Conservation (phyloP, 2,329 filamentous ascomycete genomes). For the Exophiala alcalophila region DNA sequence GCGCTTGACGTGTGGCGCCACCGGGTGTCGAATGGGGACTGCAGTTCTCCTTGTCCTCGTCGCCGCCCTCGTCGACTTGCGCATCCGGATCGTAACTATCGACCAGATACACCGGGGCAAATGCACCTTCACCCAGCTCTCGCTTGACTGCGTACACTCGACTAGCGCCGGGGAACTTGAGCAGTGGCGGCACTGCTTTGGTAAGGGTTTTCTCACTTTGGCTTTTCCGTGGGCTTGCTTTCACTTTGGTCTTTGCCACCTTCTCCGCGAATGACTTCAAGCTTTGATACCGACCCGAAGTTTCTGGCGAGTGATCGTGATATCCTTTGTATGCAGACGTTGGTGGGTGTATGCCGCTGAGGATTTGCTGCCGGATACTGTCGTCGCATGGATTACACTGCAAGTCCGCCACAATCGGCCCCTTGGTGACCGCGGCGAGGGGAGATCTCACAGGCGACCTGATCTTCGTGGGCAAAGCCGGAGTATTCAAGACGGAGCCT, state of each 20-base stretch:
- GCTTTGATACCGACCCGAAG: constrained; percentile 66
- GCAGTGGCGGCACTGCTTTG: constrained; percentile 57
- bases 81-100: constrained; percentile 62
- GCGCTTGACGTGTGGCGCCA: constrained; percentile 52
- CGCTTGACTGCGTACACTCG: constrained; percentile 74
- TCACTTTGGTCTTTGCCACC: constrained; percentile 46
- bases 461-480: constrained; percentile 25
- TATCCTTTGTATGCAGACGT: constrained; percentile 75
- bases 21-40: constrained; percentile 40
- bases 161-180: constrained; percentile 65
- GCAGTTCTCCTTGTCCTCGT: constrained; percentile 47
- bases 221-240: constrained; percentile 47
- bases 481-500: constrained; percentile 21
- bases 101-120: constrained; percentile 90
- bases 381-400: constrained; percentile 90
- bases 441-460: constrained; percentile 28
- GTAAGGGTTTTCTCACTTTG: constrained; percentile 55
- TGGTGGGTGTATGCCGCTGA: constrained; percentile 70
- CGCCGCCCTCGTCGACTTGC: constrained; percentile 44
- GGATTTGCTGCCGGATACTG: constrained; percentile 68
- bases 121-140: constrained; percentile 89
- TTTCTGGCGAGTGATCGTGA: constrained; percentile 65
- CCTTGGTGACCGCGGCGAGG: constrained; percentile 40
- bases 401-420: constrained; percentile 72
- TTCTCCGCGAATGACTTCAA: constrained; percentile 79